Conservation (phyloP, 176 grass and related monocot species). For the Leersia perrieri region DNA sequence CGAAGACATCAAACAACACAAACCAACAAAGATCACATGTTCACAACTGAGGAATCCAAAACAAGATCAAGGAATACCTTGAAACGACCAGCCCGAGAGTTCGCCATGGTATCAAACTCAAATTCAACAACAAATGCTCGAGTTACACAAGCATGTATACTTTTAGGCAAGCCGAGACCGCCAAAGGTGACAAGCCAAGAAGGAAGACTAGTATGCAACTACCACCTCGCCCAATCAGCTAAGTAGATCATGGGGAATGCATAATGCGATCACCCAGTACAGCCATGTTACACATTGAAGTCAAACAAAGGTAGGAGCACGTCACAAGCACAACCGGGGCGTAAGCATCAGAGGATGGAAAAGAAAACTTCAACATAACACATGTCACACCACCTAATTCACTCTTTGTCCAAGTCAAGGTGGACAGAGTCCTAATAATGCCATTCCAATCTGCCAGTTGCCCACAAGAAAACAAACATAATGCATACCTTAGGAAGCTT, state of each 20-base stretch:
- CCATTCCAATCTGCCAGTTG: conserved; percentile 1
- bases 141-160: conserved; percentile 28
- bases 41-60: conserved; percentile 2
- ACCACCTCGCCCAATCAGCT: conserved; percentile 30
- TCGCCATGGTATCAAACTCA: conserved; percentile 38
- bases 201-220: conserved; percentile 22
- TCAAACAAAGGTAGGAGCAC: conserved; percentile 44
- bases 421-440: conserved; percentile 26
- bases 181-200: conserved; percentile 7
- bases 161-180: conserved; percentile 9
- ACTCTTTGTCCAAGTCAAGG: conserved; percentile 41
- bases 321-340: conserved; percentile 19
- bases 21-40: conserved; percentile 8
- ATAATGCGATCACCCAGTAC: not conserved
- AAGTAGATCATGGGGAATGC: not conserved
- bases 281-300: conserved; percentile 28
- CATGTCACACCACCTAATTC: not conserved
- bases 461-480: conserved; percentile 27
- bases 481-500: conserved; percentile 30
- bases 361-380: conserved; percentile 22
- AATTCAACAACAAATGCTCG: conserved; percentile 24
- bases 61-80: conserved; percentile 50
- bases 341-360: not conserved
- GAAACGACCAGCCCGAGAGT: conserved; percentile 38
- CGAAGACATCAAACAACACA: not conserved